A percentile compares a stretch with the other conserved stretches of the same genome.
Evolutionary conservation across 192 early-diverging fungal genomes (phyloP).

Genomic region (Coemansia sp.): DNA sequence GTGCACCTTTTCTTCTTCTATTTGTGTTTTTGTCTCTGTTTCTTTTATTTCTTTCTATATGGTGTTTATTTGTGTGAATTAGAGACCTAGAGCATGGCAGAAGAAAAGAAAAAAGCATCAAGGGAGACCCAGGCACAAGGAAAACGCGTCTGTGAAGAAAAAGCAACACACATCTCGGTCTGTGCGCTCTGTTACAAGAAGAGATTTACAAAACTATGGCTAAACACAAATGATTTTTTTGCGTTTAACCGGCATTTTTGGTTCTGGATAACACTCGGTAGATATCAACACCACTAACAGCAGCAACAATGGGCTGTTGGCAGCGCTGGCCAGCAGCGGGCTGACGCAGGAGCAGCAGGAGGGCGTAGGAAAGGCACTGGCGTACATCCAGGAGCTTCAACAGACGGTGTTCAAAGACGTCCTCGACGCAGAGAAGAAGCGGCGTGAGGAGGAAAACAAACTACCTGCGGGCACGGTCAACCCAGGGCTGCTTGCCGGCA

Average conservation of each 20-base stretch:
- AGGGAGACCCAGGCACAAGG: neutral
- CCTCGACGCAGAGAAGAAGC: slow-evolving; percentile 25
- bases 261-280: neutral
- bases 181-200: neutral
- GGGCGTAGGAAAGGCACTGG: slow-evolving; percentile 35
- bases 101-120: no score
- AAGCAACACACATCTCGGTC: no score
- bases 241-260: neutral
- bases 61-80: neutral
- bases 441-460: slow-evolving; percentile 21
- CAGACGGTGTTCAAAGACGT: slow-evolving; percentile 49
- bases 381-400: slow-evolving; percentile 50
- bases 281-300: neutral
- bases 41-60: neutral
- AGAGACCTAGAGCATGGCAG: no score
- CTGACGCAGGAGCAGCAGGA: slow-evolving; percentile 41
- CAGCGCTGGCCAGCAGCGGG: slow-evolving; percentile 14
- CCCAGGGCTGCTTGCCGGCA: slow-evolving; percentile 40
- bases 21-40: neutral
- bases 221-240: neutral
- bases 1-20: neutral
- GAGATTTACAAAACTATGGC: neutral
- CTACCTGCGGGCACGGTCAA: slow-evolving; percentile 24
- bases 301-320: slow-evolving; percentile 1
- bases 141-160: neutral